Conservation (phyloP, 805 yeast species). For the Wickerhamomyces bovis region DNA sequence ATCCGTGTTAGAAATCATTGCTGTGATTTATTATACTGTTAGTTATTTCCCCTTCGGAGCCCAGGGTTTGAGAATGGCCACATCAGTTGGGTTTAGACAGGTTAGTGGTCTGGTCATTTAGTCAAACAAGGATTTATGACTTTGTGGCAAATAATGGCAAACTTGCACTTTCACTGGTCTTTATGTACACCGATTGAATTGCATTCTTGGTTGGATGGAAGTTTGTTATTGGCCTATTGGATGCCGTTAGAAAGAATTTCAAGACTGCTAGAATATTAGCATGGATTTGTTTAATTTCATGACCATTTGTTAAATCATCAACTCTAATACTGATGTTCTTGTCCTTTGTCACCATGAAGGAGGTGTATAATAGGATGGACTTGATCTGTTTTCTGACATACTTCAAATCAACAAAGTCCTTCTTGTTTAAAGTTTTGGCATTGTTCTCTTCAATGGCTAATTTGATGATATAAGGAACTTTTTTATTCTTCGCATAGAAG, state of each 20-base stretch:
- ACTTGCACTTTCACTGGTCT: conserved; percentile 61
- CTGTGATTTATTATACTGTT: conserved; percentile 84
- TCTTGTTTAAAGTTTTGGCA: neutral
- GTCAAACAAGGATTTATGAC: neutral
- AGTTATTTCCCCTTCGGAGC: conserved; percentile 97
- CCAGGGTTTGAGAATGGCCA: conserved; percentile 55
- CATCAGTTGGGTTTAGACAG: conserved; percentile 51
- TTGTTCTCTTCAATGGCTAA: conserved; percentile 3
- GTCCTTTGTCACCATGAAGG: conserved; percentile 57
- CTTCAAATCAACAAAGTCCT: conserved; percentile 42
- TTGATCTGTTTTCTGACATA: conserved; percentile 60
- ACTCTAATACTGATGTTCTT: conserved; percentile 53
- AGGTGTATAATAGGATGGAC: conserved; percentile 57
- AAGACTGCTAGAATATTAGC: conserved; percentile 49
- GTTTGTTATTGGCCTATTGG: conserved; percentile 38
- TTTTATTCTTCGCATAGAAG: conserved; percentile 59
- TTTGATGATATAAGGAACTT: conserved; percentile 55
- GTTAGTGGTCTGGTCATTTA: conserved; percentile 17
- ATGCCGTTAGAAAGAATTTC: conserved; percentile 38
- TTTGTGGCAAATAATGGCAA: conserved; percentile 42
- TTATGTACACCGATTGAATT: conserved; percentile 49
- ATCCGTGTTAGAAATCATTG: conserved; percentile 71
- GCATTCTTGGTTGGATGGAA: conserved; percentile 51
- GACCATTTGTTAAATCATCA: conserved; percentile 33
- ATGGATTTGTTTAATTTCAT: conserved; percentile 28